These are phyloP conservation scores for Linaria vulgaris DNA, from an alignment of 257 asterid genomes.

Conservation along the genomic window DNA sequence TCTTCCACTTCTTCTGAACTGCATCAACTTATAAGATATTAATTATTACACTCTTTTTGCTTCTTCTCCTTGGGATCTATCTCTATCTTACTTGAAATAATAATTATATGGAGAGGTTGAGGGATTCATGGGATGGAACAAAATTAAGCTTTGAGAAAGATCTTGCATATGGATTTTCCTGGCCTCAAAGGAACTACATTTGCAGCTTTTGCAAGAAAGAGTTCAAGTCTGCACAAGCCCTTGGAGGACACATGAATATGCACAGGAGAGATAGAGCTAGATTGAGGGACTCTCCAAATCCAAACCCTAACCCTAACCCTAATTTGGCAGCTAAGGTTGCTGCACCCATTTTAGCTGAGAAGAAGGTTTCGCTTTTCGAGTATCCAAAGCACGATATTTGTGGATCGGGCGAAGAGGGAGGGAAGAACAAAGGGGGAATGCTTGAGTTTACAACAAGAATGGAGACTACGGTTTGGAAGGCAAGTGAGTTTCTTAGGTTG, in stretches of 20 bases:
- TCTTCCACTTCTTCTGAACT: too few species aligned
- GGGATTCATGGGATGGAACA: constrained; percentile 31
- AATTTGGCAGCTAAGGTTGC: too few species aligned
- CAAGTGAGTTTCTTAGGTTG: constrained; percentile 37
- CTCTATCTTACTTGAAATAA: neutral
- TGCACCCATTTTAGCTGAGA: constrained; percentile 12
- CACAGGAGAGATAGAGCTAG: constrained; percentile 74
- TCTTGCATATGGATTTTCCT: constrained; percentile 42
- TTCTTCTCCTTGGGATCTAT: neutral
- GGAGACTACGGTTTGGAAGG: constrained; percentile 46
- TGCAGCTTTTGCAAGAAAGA: constrained; percentile 75
- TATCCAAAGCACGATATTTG: too few species aligned
- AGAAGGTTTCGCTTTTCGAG: constrained; percentile 17
- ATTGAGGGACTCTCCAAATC: constrained; percentile 42
- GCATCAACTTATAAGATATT: too few species aligned
- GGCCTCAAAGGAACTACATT: constrained; percentile 60
- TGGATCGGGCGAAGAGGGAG: neutral
- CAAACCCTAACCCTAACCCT: constrained; percentile 43
- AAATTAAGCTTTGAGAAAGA: constrained; percentile 49
- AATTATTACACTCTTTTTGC: too few species aligned
- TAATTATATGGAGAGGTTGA: constrained; percentile 47
- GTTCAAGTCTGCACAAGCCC: constrained; percentile 79
- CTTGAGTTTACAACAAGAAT: constrained; percentile 28
- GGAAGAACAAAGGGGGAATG: constrained; percentile 34
- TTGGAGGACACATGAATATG: constrained; percentile 77